Evolutionary conservation across 306 rosid genomes (phyloP).

Genomic region (Datisca glomerata): DNA sequence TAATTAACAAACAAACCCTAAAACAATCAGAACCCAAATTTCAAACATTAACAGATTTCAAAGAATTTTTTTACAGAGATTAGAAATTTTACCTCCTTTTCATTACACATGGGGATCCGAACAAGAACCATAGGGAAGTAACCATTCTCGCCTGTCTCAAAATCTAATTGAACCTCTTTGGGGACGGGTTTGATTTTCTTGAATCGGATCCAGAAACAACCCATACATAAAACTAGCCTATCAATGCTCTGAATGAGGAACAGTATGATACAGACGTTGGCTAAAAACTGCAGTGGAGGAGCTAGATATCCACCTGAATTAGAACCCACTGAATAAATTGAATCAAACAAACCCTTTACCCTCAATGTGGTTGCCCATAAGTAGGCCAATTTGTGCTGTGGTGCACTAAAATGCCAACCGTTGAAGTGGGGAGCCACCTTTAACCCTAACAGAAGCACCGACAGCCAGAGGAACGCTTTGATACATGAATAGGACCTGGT

Average conservation of each 20-base stretch:
- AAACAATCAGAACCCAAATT: conserved; percentile 8
- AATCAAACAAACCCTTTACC: conserved; percentile 43
- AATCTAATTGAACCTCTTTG: conserved; percentile 32
- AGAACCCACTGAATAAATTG: conserved; percentile 61
- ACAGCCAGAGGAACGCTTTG: conserved; percentile 47
- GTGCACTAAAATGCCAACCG: conserved; percentile 68
- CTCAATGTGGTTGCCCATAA: conserved; percentile 42
- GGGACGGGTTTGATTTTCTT: conserved; percentile 72
- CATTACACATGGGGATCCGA: too few relatives aligned
- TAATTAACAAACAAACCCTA: conserved; percentile 10
- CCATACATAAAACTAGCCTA: conserved; percentile 56
- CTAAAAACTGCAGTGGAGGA: conserved; percentile 64
- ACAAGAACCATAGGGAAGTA: too few relatives aligned
- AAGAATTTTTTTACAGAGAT: background rate
- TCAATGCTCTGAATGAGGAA: too few relatives aligned
- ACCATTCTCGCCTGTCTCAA: too few relatives aligned
- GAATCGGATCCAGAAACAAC: conserved; percentile 75
- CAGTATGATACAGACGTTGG: conserved; percentile 63
- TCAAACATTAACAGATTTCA: too few relatives aligned
- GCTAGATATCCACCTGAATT: conserved; percentile 62
- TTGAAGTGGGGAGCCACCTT: conserved; percentile 57
- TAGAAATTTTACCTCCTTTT: conserved; percentile 44
- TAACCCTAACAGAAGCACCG: conserved; percentile 41
- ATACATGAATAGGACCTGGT: too few relatives aligned
- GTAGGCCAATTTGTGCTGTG: too few relatives aligned